Evolutionary conservation across 441 rosid genomes (phyloP).

Genomic region (Mallotus repandus): DNA sequence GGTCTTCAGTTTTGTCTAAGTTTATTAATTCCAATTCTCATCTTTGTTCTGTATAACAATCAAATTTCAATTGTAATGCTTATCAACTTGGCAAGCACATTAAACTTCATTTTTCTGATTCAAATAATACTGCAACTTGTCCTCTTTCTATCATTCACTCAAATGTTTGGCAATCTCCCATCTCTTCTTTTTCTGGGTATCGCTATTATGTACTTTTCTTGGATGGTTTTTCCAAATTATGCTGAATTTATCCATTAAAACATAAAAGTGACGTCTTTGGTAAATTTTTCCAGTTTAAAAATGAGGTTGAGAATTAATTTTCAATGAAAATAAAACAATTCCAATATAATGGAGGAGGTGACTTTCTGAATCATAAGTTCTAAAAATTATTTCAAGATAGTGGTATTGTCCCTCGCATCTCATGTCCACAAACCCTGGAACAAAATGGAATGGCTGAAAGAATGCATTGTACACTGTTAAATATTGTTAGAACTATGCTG

Average conservation of each 20-base stretch:
- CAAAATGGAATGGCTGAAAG: not conserved
- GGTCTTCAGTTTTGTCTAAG: too few species aligned
- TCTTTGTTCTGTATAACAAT: too few species aligned
- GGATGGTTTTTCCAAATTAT: not conserved
- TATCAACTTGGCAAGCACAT: too few species aligned
- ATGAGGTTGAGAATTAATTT: not conserved
- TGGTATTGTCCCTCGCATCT: not conserved
- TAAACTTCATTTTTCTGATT: not conserved
- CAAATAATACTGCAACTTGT: not conserved
- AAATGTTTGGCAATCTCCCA: not conserved
- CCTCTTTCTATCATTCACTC: not conserved
- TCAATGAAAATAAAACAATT: not conserved
- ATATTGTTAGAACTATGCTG: not conserved
- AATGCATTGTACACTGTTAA: not conserved
- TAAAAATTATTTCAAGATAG: not conserved
- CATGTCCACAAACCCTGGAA: not conserved
- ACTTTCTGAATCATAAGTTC: not conserved
- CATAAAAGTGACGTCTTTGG: not conserved
- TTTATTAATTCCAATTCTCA: too few species aligned
- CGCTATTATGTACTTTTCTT: too few species aligned
- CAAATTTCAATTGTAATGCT: too few species aligned
- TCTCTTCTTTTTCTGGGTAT: too few species aligned
- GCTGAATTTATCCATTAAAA: not conserved
- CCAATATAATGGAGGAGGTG: not conserved
- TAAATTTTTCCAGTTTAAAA: not conserved